These are phyloP conservation scores for Kalmanozyma brasiliensis DNA, from an alignment of 1,284 basidiomycete species.

Conservation along the genomic window DNA sequence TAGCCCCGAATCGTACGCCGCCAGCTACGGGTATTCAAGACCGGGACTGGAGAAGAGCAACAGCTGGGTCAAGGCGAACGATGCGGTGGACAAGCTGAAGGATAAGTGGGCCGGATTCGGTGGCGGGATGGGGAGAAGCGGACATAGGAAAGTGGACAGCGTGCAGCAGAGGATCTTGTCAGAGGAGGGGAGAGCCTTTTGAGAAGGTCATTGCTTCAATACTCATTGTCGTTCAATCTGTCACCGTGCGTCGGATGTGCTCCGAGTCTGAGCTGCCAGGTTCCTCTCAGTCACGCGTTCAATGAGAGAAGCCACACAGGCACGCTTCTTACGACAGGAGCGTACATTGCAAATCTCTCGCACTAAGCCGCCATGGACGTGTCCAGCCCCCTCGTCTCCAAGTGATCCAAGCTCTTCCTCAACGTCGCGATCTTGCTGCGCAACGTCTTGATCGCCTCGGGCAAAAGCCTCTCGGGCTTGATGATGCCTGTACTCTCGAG, in stretches of 20 bases:
- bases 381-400: slow-evolving; percentile 46
- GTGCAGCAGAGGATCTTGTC: slow-evolving; percentile 51
- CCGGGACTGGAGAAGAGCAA: slow-evolving; percentile 9
- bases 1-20: slow-evolving; percentile 32
- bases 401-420: slow-evolving; percentile 55
- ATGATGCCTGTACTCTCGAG: slow-evolving; percentile 92
- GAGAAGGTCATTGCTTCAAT: neutral
- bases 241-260: too few species aligned
- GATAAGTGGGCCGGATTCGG: slow-evolving; percentile 41
- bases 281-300: neutral
- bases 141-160: slow-evolving; percentile 43
- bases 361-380: slow-evolving; percentile 24
- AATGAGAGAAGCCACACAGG: too few species aligned
- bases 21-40: slow-evolving; percentile 34
- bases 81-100: slow-evolving; percentile 39
- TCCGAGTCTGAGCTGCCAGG: too few species aligned
- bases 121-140: slow-evolving; percentile 13
- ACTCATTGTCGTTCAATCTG: too few species aligned
- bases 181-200: slow-evolving; percentile 52
- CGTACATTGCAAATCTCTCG: slow-evolving; percentile 15
- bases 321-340: too few species aligned
- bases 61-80: slow-evolving; percentile 19
- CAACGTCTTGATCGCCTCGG: slow-evolving; percentile 84
- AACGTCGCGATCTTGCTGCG: slow-evolving; percentile 77
- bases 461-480: slow-evolving; percentile 82